Evolutionary conservation across 148 eudicot species (phyloP), one percentile per base, ranked within the genome.

Genomic region (Nyssa sinensis): DNA sequence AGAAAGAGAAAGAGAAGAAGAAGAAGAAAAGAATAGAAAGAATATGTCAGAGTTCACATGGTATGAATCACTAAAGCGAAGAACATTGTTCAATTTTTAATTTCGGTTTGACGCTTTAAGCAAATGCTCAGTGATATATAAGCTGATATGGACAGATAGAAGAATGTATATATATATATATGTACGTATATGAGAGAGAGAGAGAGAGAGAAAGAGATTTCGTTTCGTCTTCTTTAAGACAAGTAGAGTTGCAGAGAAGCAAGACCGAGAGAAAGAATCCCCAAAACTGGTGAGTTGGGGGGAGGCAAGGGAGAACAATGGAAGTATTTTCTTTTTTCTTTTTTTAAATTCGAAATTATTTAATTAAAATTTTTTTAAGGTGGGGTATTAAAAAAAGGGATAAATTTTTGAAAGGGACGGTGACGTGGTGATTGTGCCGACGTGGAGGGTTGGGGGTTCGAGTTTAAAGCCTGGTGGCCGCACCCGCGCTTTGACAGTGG

Each of bases 41-140:
- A 75, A 73, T 84, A 67, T 88, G 88, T 88, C 94, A 87, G 89
- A 77, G 64, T 17, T 76, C 93, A 91, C 93, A 87, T 91, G 97
- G 86, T 59, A 41, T 66, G 78, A 72, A 69, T 49, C 73, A 65
- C 62, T 75, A 84, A 86, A 86, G 83, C 64, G 81, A 75, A 75
- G 49, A 65, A 59, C 76, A 77, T 82, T 79, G 82, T 51, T 65
- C 30, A 66, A 69, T 79, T 69, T 69, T 66, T n/a, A 6, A 31
- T 75, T 55, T 72, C 27, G 19, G 21, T 24, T 60, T 77, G 1
- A 59, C 60, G 37, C 71, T 60, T 74, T 34, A 32, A 74, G 73
- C 39, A 17, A 53, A 37, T 47, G 65, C 60, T 60, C 24, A 69
- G 80, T 66, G 51, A 34, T 17, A 62, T 35, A 78, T 58, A 82